phyloP scores from a whole-genome alignment of 208 protist species.

The Crithidia sp. region DNA sequence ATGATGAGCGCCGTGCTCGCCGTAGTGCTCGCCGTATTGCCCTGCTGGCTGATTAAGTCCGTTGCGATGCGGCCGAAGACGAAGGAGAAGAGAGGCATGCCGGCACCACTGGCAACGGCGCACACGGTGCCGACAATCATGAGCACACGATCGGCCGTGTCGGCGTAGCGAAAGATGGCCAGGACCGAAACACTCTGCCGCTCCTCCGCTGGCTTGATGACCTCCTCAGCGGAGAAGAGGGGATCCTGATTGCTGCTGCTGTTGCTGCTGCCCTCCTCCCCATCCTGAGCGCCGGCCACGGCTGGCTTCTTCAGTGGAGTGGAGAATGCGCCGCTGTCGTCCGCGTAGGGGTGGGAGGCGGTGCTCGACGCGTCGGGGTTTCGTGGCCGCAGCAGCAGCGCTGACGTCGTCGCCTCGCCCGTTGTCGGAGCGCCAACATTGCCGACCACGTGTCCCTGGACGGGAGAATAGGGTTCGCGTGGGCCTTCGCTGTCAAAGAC shows the following conservation, averaged over 20 bases:
- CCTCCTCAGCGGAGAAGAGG: constrained; percentile 36
- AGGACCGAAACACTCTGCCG: constrained; percentile 47
- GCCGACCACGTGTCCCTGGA: neutral
- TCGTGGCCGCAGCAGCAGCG: neutral
- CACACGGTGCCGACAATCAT: constrained; percentile 79
- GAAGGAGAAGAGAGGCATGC: constrained; percentile 76
- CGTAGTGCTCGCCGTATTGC: constrained; percentile 28
- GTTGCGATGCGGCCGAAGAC: constrained; percentile 72
- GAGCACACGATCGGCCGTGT: constrained; percentile 42
- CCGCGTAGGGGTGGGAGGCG: neutral
- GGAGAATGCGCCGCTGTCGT: neutral
- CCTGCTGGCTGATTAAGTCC: constrained; percentile 46
- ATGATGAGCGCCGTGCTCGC: constrained; percentile 69
- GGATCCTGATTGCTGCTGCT: no score
- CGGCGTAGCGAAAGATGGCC: constrained; percentile 72
- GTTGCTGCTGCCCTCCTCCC: neutral
- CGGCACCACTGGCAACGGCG: constrained; percentile 55
- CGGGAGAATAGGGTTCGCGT: neutral
- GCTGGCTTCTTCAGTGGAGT: neutral
- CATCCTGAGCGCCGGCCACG: neutral
- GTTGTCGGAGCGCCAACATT: neutral
- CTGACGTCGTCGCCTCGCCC: no score
- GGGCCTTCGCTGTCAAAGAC: neutral
- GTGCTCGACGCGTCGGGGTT: neutral
- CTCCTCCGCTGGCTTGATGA: constrained; percentile 9